Evolutionary conservation across 768 basidiomycete genomes (phyloP).

Genomic region (Suillus alpinus): DNA sequence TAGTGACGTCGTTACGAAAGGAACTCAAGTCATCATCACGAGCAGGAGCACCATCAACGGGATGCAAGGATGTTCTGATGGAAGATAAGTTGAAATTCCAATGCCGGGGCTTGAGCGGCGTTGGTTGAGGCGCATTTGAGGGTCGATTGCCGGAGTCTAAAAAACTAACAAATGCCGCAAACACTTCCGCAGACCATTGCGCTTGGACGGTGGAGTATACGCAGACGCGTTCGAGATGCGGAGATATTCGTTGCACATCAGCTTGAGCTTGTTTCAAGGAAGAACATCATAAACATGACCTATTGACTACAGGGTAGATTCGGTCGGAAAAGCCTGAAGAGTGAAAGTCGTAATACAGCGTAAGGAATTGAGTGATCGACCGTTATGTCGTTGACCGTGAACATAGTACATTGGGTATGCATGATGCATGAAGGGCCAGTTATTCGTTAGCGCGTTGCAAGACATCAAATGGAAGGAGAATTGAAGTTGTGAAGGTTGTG

Average conservation of each 20-base stretch:
- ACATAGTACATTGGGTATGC: background rate
- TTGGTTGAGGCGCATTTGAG: background rate
- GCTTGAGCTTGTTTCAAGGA: background rate
- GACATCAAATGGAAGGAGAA: background rate
- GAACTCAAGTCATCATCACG: background rate
- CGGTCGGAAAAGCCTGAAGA: background rate
- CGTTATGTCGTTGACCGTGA: background rate
- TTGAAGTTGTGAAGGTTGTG: conserved; percentile 15
- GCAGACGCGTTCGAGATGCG: no score
- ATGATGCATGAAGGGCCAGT: background rate
- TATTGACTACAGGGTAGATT: background rate
- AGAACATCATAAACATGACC: background rate
- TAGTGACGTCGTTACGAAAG: background rate
- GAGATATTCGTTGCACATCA: background rate
- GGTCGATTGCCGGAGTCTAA: background rate
- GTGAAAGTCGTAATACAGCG: background rate
- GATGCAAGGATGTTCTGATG: background rate
- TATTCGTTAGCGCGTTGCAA: background rate
- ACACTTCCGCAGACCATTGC: no score
- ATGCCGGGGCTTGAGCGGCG: background rate
- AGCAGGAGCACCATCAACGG: background rate
- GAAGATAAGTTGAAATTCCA: background rate
- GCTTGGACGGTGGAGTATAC: no score
- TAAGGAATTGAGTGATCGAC: background rate
- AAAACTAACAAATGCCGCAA: background rate